Conservation (phyloP, 805 yeast species). For the Cyberlindnera galapagoensis region DNA sequence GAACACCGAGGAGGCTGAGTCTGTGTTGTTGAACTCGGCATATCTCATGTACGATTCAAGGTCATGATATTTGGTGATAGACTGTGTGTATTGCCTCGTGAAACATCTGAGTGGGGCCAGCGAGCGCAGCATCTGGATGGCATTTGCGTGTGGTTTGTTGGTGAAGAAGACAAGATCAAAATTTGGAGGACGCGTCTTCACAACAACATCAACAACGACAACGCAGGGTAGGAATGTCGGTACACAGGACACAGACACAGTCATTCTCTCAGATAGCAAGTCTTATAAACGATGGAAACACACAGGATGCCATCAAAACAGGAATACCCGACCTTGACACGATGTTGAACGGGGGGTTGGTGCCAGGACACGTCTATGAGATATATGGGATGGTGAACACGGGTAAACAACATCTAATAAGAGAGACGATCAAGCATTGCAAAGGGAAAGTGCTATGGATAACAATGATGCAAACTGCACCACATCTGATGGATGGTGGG, state of each 20-base stretch:
- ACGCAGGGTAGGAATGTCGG: background rate
- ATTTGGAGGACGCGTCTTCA: too few relatives aligned
- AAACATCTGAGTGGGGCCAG: too few relatives aligned
- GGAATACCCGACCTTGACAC: too few relatives aligned
- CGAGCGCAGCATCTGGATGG: background rate
- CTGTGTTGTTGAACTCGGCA: constrained; percentile 13
- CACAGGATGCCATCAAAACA: too few relatives aligned
- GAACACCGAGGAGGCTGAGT: constrained; percentile 18
- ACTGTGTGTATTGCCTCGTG: too few relatives aligned
- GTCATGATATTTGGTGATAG: constrained; percentile 1
- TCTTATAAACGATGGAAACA: too few relatives aligned
- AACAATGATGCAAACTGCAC: constrained; percentile 13
- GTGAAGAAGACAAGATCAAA: too few relatives aligned
- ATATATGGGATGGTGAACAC: constrained; percentile 17
- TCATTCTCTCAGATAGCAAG: constrained; percentile 17
- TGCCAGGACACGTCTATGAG: constrained; percentile 22
- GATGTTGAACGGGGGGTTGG: constrained; percentile 19
- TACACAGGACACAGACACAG: constrained; percentile 15
- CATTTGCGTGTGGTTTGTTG: background rate
- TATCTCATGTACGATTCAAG: constrained; percentile 11
- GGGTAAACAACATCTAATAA: constrained; percentile 13
- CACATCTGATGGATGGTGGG: background rate
- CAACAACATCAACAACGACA: background rate
- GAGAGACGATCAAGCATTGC: constrained; percentile 12
- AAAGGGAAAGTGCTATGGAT: constrained; percentile 17